Evolutionary conservation across 139 green algal species (phyloP), one percentile per base, ranked within the genome.

Genomic region (Haematococcus sp.): DNA sequence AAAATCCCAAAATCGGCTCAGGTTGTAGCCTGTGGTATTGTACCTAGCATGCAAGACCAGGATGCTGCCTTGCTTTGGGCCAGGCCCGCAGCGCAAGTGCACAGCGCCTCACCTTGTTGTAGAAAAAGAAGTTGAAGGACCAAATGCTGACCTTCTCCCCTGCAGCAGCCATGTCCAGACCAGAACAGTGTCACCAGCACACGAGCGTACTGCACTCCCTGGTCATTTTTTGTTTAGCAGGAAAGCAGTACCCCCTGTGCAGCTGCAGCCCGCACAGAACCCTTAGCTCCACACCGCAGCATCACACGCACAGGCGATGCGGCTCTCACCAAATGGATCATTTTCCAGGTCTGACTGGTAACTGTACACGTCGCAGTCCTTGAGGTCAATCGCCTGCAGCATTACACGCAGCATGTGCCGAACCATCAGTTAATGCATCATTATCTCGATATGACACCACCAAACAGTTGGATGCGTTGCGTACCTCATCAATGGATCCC

Each of bases 81-180:
- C n/a, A n/a, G n/a, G n/a, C n/a, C n/a, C n/a, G n/a, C n/a, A n/a
- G n/a, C n/a, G n/a, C n/a, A n/a, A n/a, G n/a, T n/a, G n/a, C n/a
- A n/a, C n/a, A n/a, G n/a, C n/a, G n/a, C n/a, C n/a, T n/a, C 43
- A 77, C 71, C 63, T 86, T 89, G 83, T 98, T 98, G 90, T 99
- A 98, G 77, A 99, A 98, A 70, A 99, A 98, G 78, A 95, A 98
- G 87, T 96, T 97, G 87, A 98, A 98, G 17, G 82, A 88, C 95
- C 96, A 99, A 0, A 97, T 75, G 58, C 78, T 88, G 60, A 88
- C 89, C 68, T 91, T 83, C 67, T 98, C 93, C 7, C 83, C 87
- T 92, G 81, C 59, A 74, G 13, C 5, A 5, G 13, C 2, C 4
- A 56, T 2, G 3, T 30, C 25, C 31, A 58, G 2, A 32, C 3